phyloP scores from a whole-genome alignment of 2,329 filamentous ascomycete genomes.

The Stenocarpella maydis region DNA sequence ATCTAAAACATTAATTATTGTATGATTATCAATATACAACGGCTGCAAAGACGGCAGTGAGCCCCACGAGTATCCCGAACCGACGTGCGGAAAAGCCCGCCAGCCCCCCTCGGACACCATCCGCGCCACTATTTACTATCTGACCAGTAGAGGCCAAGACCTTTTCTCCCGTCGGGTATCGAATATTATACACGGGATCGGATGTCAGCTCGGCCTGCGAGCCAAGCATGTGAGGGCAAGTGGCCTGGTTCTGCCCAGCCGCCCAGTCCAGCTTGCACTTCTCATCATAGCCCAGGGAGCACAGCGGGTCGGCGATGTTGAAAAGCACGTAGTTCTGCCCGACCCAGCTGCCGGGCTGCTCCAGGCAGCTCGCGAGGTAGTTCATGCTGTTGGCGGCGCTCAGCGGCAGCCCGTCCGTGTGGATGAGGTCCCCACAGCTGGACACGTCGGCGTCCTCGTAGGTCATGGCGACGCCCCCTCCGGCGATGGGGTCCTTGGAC shows the following conservation, averaged over 20 bases:
- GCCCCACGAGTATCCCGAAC: not conserved
- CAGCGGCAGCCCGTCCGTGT: constrained; percentile 48
- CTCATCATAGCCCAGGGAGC: constrained; percentile 56
- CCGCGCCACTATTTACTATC: constrained; percentile 19
- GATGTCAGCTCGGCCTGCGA: constrained; percentile 45
- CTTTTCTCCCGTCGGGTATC: constrained; percentile 53
- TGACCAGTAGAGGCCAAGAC: constrained; percentile 46
- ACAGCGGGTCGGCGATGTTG: constrained; percentile 60
- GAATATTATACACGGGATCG: constrained; percentile 56
- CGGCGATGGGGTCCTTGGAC: constrained; percentile 52
- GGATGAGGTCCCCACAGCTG: constrained; percentile 58
- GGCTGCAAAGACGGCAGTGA: not conserved
- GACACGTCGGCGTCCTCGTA: constrained; percentile 53
- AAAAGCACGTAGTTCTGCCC: constrained; percentile 56
- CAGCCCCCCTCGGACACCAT: not conserved
- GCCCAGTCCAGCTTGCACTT: constrained; percentile 54
- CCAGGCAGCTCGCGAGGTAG: constrained; percentile 57
- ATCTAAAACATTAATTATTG: not conserved
- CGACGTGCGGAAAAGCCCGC: not conserved
- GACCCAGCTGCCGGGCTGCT: constrained; percentile 53
- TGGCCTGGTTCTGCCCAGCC: constrained; percentile 52
- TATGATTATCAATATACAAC: not conserved
- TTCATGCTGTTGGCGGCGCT: constrained; percentile 62
- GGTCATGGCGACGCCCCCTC: constrained; percentile 58
- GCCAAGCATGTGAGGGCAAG: constrained; percentile 54